Conservation (phyloP, 768 basidiomycete species). For the Mycena polygramma region DNA sequence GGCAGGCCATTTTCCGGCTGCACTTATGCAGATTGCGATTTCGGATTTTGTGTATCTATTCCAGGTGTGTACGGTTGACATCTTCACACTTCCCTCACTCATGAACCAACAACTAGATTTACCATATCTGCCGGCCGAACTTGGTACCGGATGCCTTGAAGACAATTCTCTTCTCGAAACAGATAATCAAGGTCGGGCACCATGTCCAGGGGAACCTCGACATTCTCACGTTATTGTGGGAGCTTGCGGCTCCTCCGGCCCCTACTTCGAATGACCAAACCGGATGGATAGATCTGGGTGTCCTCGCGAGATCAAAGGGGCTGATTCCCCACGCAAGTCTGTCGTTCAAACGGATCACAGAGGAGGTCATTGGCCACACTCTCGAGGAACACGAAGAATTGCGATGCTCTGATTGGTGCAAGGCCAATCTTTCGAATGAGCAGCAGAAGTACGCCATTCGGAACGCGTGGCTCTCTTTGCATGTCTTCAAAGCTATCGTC, state of each 20-base stretch:
- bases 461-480: conserved; percentile 8
- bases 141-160: not conserved
- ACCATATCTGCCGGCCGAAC: not conserved
- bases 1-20: conserved; percentile 2
- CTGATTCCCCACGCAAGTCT: not conserved
- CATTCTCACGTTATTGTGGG: not conserved
- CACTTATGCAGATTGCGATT: conserved; percentile 9
- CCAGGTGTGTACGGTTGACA: no score
- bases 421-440: not conserved
- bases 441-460: conserved; percentile 7
- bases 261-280: not conserved
- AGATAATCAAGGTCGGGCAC: conserved; percentile 10
- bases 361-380: not conserved
- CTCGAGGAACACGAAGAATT: not conserved
- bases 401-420: conserved; percentile 8
- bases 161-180: not conserved
- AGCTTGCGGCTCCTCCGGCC: not conserved
- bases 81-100: no score
- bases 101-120: no score
- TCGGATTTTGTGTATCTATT: not conserved
- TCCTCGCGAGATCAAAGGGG: conserved; percentile 1
- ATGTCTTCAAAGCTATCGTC: conserved; percentile 6
- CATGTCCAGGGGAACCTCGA: conserved; percentile 12
- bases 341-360: not conserved
- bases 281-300: conserved; percentile 10